A percentile compares a stretch with the other conserved stretches of the same genome.
phyloP scores from a whole-genome alignment of 768 basidiomycete species.

The Boletus rubescentipes region DNA sequence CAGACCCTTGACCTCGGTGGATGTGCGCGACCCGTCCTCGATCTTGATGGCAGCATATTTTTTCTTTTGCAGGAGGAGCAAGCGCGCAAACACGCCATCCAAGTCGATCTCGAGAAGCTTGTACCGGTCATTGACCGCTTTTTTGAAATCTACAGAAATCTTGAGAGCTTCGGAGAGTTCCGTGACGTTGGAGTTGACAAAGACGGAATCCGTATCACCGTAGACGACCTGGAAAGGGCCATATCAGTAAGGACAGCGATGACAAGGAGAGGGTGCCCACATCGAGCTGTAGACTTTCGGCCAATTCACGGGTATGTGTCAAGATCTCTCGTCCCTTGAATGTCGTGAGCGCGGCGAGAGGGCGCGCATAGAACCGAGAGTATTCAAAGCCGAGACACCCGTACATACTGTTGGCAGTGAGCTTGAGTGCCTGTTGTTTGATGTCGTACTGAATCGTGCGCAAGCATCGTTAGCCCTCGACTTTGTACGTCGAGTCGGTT shows the following conservation, averaged over 20 bases:
- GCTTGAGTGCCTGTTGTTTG: conserved; percentile 94
- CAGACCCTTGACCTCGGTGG: conserved; percentile 91
- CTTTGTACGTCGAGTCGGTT: background rate
- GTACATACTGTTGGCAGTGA: conserved; percentile 99
- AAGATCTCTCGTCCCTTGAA: conserved; percentile 98
- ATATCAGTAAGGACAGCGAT: background rate
- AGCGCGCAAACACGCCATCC: conserved; percentile 89
- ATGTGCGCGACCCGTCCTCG: conserved; percentile 74
- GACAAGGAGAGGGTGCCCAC: conserved; percentile 44
- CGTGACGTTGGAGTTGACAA: conserved; percentile 93
- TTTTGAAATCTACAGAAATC: conserved; percentile 92
- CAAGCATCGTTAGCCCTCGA: background rate
- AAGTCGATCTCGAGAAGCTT: conserved; percentile 95
- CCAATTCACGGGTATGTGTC: conserved; percentile 88
- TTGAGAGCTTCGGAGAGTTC: conserved; percentile 87
- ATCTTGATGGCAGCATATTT: conserved; percentile 98
- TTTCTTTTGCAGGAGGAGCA: conserved; percentile 95
- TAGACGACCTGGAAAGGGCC: conserved; percentile 77
- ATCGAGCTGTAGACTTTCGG: conserved; percentile 86
- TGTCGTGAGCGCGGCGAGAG: conserved; percentile 95
- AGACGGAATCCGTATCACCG: conserved; percentile 98
- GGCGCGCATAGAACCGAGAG: conserved; percentile 94
- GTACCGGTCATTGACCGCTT: conserved; percentile 94
- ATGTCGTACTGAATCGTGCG: conserved; percentile 75
- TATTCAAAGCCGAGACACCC: conserved; percentile 98